Conservation (phyloP, 1,284 basidiomycete genomes). For the Pseudozyma pruni region DNA sequence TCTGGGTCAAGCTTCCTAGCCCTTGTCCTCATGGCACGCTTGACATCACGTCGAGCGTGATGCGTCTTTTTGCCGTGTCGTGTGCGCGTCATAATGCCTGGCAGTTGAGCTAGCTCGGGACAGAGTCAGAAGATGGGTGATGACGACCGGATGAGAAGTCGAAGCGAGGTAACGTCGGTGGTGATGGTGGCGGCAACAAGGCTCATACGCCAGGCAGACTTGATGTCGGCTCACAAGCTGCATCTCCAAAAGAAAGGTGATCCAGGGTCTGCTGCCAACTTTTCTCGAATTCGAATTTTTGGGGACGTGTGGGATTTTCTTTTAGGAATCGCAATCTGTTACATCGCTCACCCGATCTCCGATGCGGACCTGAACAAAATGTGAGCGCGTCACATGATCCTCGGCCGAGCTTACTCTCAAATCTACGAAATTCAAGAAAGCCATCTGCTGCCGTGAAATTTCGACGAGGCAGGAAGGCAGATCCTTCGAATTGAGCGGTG, state of each 20-base stretch:
- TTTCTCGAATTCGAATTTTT: constrained; percentile 10
- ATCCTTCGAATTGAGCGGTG: neutral
- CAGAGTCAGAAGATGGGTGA: neutral
- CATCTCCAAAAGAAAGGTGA: neutral
- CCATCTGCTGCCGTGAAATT: constrained; percentile 5
- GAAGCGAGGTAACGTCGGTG: too few relatives aligned
- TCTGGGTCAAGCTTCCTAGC: constrained; percentile 66
- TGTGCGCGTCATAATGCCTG: constrained; percentile 57
- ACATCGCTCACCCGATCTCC: too few relatives aligned
- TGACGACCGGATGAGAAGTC: too few relatives aligned
- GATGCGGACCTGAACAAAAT: too few relatives aligned
- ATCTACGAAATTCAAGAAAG: neutral
- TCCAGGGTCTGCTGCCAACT: neutral
- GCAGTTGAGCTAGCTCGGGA: too few relatives aligned
- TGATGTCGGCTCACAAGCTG: too few relatives aligned
- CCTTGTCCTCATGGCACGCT: constrained; percentile 63
- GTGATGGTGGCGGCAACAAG: neutral
- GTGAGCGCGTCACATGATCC: neutral
- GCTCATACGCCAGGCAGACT: too few relatives aligned
- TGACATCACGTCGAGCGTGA: constrained; percentile 65
- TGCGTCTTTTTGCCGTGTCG: constrained; percentile 65
- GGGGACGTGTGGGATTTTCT: neutral
- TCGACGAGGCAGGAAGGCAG: neutral
- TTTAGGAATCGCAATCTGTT: too few relatives aligned
- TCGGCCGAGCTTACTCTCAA: neutral